Conservation (phyloP, 257 asterid genomes). For the Leptodermis oblonga region DNA sequence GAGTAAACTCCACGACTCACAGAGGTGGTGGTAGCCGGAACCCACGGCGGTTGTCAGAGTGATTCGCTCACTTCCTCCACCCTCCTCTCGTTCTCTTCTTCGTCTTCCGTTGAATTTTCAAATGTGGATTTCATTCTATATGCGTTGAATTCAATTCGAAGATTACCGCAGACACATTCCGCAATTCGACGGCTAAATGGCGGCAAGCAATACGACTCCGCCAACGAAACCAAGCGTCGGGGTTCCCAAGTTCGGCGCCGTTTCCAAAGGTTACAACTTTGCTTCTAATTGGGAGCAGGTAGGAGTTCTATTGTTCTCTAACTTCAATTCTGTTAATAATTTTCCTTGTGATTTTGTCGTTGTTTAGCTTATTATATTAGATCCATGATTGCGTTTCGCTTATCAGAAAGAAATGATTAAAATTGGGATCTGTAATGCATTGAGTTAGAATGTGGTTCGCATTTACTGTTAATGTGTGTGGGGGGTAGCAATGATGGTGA, state of each 20-base stretch:
- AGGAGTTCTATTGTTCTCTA: constrained; percentile 1
- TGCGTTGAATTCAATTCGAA: background rate
- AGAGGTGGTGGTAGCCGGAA: background rate
- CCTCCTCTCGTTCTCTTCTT: background rate
- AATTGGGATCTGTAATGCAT: background rate
- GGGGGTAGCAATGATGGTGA: background rate
- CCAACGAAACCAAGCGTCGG: constrained; percentile 34
- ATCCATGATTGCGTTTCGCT: background rate
- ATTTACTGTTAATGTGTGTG: background rate
- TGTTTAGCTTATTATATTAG: constrained; percentile 6
- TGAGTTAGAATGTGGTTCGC: background rate
- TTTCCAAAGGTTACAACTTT: constrained; percentile 88
- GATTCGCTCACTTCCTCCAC: background rate
- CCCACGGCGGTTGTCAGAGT: background rate
- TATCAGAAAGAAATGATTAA: background rate
- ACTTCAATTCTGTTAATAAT: background rate
- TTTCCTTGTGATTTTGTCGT: background rate
- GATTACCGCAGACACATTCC: background rate
- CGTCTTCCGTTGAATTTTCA: background rate
- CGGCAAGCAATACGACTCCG: constrained; percentile 32
- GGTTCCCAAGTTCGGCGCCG: constrained; percentile 71
- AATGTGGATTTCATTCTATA: background rate
- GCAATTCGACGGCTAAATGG: constrained; percentile 28
- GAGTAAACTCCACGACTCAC: constrained; percentile 8
- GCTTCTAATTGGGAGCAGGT: constrained; percentile 99